Conservation (phyloP, 208 protist species). For the Leishmania braziliensis region DNA sequence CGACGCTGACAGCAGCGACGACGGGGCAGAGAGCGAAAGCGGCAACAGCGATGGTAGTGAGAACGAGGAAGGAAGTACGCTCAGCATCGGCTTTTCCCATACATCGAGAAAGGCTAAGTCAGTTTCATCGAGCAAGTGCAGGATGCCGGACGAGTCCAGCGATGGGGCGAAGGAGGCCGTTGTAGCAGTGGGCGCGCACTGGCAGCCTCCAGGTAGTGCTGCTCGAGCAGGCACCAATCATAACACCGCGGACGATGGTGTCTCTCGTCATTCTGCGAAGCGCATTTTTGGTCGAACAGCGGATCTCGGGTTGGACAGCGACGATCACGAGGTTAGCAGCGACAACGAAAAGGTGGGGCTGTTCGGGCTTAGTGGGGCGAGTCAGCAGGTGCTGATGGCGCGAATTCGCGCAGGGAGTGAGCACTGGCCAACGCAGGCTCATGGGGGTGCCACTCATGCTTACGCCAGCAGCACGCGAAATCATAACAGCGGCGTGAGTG, state of each 20-base stretch:
- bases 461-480: background rate
- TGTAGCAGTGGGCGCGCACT: constrained; percentile 1
- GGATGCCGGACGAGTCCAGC: background rate
- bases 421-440: constrained; percentile 8
- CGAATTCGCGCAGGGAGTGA: constrained; percentile 25
- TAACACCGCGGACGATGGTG: background rate
- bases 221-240: background rate
- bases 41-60: background rate
- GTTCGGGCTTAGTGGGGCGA: constrained; percentile 14
- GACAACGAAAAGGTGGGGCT: constrained; percentile 15
- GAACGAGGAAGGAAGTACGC: background rate
- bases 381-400: constrained; percentile 25
- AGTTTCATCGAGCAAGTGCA: background rate
- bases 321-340: background rate
- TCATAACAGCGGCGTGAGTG: background rate
- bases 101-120: background rate
- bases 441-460: background rate
- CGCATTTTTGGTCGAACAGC: background rate
- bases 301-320: background rate
- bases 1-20: constrained; percentile 1
- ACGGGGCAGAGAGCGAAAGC: background rate
- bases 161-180: background rate
- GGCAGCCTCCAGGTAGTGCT: constrained; percentile 17
- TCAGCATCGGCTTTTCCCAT: background rate
- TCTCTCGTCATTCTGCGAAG: background rate